Base-by-base conservation (phyloP, 2,329 filamentous ascomycete species). In the Hymenoscyphus fructigenus region DNA sequence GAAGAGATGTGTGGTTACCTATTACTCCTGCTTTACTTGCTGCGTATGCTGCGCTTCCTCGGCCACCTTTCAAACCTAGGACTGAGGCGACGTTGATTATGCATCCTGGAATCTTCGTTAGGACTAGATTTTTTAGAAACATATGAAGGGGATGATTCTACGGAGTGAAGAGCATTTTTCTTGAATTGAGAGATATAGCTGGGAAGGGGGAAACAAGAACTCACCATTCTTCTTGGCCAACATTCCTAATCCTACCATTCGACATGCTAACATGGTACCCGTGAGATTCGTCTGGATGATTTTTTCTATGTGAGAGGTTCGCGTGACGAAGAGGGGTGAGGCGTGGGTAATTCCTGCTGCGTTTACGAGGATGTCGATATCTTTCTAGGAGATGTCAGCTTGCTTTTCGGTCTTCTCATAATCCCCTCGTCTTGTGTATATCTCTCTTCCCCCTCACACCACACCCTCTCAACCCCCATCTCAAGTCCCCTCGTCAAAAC, bases 41-140 rank as follows among this genome's bases (percentile, higher is more conserved):
- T 5, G 90, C 88, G 75, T 95, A 95, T 0, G 88, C 85, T 4
- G 89, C 85, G 14, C 89, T 88, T 6, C 93, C 93, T 1, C 81
- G 81, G 0, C 89, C 90, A 0, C 88, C 89, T 65, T 88, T 88
- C 1, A 83, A 74, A 0, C 88, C 92, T 57, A 96, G 83, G 34
- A 96, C 79, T 58, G 91, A 94, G 0, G 91, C 88, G 26, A 97
- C 80, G 73, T 96, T 96, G 76, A 96, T 88, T 67, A 96, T 93
- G 73, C 87, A 91, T 7, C 83, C 85, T 85, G 57, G 10, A 3
- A 29, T 34, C 28, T 15, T 36, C 10, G 29, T 65, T 29, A 61
- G 50, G 7, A 38, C n/a, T n/a, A n/a, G n/a, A n/a, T n/a, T n/a
- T n/a, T n/a, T n/a, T n/a, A n/a, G n/a, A n/a, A n/a, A n/a, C n/a